Base-by-base conservation (phyloP, 306 rosid genomes). In the Heteromeles arbutifolia region DNA sequence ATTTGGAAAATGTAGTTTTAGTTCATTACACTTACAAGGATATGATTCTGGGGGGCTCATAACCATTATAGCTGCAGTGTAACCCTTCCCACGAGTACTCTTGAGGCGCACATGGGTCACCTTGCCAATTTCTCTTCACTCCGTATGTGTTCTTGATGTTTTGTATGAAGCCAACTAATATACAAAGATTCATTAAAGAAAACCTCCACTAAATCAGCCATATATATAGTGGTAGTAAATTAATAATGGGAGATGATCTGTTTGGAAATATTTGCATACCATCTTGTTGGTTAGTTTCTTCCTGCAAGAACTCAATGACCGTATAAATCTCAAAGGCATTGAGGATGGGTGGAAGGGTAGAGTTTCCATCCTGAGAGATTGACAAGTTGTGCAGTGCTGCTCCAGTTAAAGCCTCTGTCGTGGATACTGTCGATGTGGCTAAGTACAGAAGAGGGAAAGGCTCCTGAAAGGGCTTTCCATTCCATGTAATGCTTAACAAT, bases 261-360 rank as follows among this genome's bases (percentile, higher is more conserved):
- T 29, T 7, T 28, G 77, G 32, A 37, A 74, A 14, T 72, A 39
- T 29, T 67, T 5, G 65, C 82, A 32, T 75, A 89, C 93, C 83
- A 63, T 87, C 88, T 53, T 53, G 54, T 68, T 72, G 81, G 57
- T 70, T 44, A n/a, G 91, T 85, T 69, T 81, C 82, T 43, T n/a
- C 26, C 3, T 85, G 73, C 24, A 75, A 59, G 67, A 84, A 67
- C 14, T 83, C 80, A 41, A 53, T 71, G 1, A 41, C 56, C 4
- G 48, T 1, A 67, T 85, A 89, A 62, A 87, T 53, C 77, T 89
- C 91, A 69, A 85, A 7, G 41, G 86, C 94, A 66, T 89, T 89
- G 54, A 89, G 73, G 43, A 89, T 84, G 5, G 94, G 91, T 28
- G 90, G 86, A 43, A 26, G 90, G 0, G 86, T 82, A 19, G 90